Evolutionary conservation across 2,329 filamentous ascomycete species (phyloP).

Genomic region (Knoxdaviesia proteae): DNA sequence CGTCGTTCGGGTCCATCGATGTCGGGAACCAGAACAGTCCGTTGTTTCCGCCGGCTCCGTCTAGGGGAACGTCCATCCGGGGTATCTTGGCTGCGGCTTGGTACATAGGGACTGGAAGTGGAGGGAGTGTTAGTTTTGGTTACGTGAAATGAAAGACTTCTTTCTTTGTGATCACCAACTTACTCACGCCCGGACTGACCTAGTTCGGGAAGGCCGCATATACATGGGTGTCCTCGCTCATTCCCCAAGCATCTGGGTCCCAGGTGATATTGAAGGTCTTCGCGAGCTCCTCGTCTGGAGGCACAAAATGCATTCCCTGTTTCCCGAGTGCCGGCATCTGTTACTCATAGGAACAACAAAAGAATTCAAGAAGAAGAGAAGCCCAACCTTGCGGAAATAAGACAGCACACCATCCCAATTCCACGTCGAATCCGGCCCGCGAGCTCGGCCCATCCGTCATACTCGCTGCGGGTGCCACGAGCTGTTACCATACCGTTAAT

Average conservation of each 20-base stretch:
- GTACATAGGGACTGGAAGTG: slow-evolving; percentile 6
- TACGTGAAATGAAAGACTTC: neutral
- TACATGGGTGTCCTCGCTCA: slow-evolving; percentile 5
- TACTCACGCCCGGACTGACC: slow-evolving; percentile 1
- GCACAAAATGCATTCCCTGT: slow-evolving; percentile 4
- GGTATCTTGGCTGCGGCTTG: slow-evolving; percentile 10
- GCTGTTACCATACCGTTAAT: slow-evolving; percentile 18
- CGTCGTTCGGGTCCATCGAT: slow-evolving; percentile 8
- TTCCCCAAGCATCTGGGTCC: slow-evolving; percentile 9
- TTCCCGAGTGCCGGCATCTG: no score
- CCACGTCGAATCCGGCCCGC: slow-evolving; percentile 18
- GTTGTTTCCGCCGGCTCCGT: slow-evolving; percentile 9
- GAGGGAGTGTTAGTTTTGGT: neutral
- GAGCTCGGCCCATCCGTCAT: slow-evolving; percentile 21
- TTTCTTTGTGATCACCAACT: neutral
- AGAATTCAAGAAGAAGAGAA: no score
- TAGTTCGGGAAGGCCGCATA: slow-evolving; percentile 9
- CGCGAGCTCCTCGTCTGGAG: slow-evolving; percentile 6
- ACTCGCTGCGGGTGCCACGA: slow-evolving; percentile 16
- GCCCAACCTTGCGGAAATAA: slow-evolving; percentile 19
- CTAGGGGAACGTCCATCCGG: slow-evolving; percentile 8
- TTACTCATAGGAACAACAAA: no score
- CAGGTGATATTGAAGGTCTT: slow-evolving; percentile 9
- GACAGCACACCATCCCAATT: slow-evolving; percentile 16
- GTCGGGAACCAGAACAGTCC: slow-evolving; percentile 11